Evolutionary conservation across 2,329 filamentous ascomycete genomes (phyloP), one percentile per base, ranked within the genome.

Genomic region (Sporothrix inflata): DNA sequence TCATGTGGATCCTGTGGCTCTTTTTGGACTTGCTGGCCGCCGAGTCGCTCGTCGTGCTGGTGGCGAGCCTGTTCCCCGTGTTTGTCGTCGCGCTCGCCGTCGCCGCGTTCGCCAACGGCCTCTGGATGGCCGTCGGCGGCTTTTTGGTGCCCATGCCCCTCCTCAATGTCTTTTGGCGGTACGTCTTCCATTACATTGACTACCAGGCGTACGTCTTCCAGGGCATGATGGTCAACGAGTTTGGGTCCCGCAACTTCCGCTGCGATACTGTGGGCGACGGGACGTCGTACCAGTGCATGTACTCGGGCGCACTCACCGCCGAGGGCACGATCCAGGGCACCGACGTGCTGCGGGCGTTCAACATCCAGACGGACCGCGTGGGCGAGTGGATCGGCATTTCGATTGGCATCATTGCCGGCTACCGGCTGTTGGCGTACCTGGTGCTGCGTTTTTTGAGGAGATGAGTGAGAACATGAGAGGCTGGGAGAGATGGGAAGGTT

Each of bases 181-280:
- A 97, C 77, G 92, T 92, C 6, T 96, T 96, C 77, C 91, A 94
- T 79, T 97, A 94, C 80, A 94, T 94, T 78, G 92, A 97, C 79
- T 97, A 97, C 78, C 93, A 95, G 79, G 87, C 85, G 55, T 97
- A 94, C 77, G 93, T 97, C 3, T 97, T 97, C 79, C 89, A 95
- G 78, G 93, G 92, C 16, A 96, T 97, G 93, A 96, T 97, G 92
- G 90, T 95, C 70, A 97, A 96, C 78, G 92, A 97, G 82, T 96
- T 97, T 79, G 83, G 83, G 0, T 75, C 86, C 21, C 84, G 92
- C 16, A 85, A 83, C 3, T 97, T 92, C 79, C 79, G 81, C 3
- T 95, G 92, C 78, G 69, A 53, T 21, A 6, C 11, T 1, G 27
- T 30, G 1, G 9, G 14, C 24, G 42, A 11, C 14, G 82, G 76